Evolutionary conservation across 768 basidiomycete genomes (phyloP).

Genomic region (Cyathus striatus): DNA sequence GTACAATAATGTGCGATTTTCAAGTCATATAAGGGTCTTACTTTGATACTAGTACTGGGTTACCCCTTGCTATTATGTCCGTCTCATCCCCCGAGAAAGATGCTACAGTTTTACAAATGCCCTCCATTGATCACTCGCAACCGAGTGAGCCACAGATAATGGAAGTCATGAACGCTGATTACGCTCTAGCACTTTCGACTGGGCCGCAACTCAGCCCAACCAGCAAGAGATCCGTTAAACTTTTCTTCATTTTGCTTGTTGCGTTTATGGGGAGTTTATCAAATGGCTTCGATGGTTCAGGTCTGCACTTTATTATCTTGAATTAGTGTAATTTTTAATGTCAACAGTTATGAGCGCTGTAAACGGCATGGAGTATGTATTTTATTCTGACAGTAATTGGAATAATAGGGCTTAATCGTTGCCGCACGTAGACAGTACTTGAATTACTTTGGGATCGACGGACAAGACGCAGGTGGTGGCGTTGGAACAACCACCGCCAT

Average conservation of each 20-base stretch:
- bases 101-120: no score
- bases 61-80: no score
- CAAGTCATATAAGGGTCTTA: no score
- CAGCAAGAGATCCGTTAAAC: constrained; percentile 32
- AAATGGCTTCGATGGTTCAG: constrained; percentile 43
- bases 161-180: constrained; percentile 33
- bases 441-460: constrained; percentile 33
- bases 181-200: constrained; percentile 37
- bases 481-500: constrained; percentile 37
- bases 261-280: constrained; percentile 42
- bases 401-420: no score
- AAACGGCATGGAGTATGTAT: constrained; percentile 39
- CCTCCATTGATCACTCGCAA: neutral
- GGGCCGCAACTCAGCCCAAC: constrained; percentile 35
- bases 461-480: constrained; percentile 34
- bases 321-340: neutral
- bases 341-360: constrained; percentile 40
- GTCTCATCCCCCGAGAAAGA: no score
- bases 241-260: constrained; percentile 34
- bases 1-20: no score
- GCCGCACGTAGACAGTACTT: constrained; percentile 29
- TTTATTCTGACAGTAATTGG: neutral
- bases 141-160: constrained; percentile 16
- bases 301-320: constrained; percentile 7
- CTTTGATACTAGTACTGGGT: no score